Conservation (phyloP, 2,329 filamentous ascomycete genomes). For the Diaporthe humulicola region DNA sequence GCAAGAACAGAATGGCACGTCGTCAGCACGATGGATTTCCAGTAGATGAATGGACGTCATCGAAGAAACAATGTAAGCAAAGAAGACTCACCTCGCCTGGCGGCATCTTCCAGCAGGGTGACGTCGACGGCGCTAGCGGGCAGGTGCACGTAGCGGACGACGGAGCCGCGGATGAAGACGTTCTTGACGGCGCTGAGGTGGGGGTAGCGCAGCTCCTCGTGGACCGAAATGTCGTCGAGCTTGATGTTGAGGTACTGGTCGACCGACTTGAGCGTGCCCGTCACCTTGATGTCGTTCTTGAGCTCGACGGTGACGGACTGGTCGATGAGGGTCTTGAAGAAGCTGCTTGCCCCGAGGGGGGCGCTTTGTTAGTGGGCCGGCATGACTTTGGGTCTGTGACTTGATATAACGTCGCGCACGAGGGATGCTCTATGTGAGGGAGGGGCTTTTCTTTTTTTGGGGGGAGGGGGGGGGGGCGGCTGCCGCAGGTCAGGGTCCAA, state of each 20-base stretch:
- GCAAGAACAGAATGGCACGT: background rate
- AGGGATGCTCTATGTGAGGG: background rate
- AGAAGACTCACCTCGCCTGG: constrained; percentile 76
- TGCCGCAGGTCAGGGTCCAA: background rate
- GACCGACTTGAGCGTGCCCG: constrained; percentile 94
- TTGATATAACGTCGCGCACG: background rate
- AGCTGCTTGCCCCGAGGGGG: constrained; percentile 64
- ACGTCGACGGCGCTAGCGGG: constrained; percentile 87
- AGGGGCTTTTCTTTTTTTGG: no score
- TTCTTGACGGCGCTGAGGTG: constrained; percentile 93
- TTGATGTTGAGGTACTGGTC: constrained; percentile 99
- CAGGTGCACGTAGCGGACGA: constrained; percentile 92
- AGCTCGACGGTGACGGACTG: constrained; percentile 98
- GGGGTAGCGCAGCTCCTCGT: constrained; percentile 94
- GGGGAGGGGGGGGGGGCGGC: background rate
- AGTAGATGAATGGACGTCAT: background rate
- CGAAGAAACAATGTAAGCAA: background rate
- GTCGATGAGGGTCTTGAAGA: constrained; percentile 99
- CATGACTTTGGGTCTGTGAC: background rate
- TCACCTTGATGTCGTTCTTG: constrained; percentile 99
- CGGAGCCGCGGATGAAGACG: constrained; percentile 93
- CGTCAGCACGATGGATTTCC: background rate
- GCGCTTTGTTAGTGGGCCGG: background rate
- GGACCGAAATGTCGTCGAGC: constrained; percentile 92
- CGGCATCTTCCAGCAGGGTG: constrained; percentile 90